phyloP scores from a whole-genome alignment of 106 monocot genomes.

The Ottelia alismoides region DNA sequence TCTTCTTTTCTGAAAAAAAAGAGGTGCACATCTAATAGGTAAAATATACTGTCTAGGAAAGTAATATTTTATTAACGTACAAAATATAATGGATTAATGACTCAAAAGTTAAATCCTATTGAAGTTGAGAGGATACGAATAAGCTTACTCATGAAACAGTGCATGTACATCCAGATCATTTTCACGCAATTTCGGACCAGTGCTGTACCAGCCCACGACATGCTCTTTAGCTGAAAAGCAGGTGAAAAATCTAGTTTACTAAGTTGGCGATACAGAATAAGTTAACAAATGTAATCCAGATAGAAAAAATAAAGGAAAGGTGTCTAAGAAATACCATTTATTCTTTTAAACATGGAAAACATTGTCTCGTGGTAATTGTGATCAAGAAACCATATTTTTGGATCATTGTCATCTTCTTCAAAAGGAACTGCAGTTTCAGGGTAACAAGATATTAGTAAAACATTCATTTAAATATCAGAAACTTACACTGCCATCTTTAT shows the following conservation, averaged over 20 bases:
- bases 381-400: slow-evolving; percentile 85
- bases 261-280: no score
- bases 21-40: no score
- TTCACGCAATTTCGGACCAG: slow-evolving; percentile 71
- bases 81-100: no score
- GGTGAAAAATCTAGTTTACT: not conserved
- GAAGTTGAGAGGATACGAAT: not conserved
- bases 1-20: no score
- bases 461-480: no score
- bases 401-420: slow-evolving; percentile 83
- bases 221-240: slow-evolving; percentile 64
- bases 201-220: slow-evolving; percentile 90
- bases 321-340: slow-evolving; percentile 33
- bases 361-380: slow-evolving; percentile 81
- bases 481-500: no score
- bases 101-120: no score
- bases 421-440: slow-evolving; percentile 51
- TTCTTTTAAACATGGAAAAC: slow-evolving; percentile 86
- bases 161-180: slow-evolving; percentile 78
- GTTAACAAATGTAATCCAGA: no score
- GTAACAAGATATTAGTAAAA: not conserved
- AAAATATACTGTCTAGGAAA: no score
- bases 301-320: not conserved
- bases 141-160: slow-evolving; percentile 56
- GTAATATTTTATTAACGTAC: no score